Percentiles rank a stretch among this genome's conserved stretches.
Conservation (phyloP, 805 yeast genomes). For the Blastobotrys chiropterorum region DNA sequence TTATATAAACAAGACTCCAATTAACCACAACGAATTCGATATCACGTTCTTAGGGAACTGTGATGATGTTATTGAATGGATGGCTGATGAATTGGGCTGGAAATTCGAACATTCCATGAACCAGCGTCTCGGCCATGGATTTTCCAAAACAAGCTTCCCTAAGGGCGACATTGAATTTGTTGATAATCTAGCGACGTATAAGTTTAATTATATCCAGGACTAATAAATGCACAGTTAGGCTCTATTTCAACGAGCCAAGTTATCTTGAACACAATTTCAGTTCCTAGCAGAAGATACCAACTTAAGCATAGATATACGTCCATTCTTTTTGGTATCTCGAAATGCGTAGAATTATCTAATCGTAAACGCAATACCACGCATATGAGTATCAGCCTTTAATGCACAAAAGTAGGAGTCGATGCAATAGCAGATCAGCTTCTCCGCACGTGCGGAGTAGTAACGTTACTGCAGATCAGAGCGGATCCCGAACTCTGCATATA, state of each 20-base stretch:
- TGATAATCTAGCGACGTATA: constrained; percentile 23
- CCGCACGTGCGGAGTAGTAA: background rate
- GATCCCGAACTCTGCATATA: background rate
- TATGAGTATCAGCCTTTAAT: too few relatives aligned
- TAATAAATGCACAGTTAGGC: too few relatives aligned
- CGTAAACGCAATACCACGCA: too few relatives aligned
- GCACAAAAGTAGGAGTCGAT: too few relatives aligned
- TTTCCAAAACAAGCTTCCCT: constrained; percentile 14
- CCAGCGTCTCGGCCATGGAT: constrained; percentile 11
- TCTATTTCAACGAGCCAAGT: too few relatives aligned
- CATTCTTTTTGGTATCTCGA: too few relatives aligned
- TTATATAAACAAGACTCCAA: constrained; percentile 69
- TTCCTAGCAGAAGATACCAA: too few relatives aligned
- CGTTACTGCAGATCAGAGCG: background rate
- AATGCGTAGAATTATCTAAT: too few relatives aligned
- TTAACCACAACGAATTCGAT: constrained; percentile 73
- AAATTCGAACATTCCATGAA: constrained; percentile 43
- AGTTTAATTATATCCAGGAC: constrained; percentile 15
- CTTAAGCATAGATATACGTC: too few relatives aligned
- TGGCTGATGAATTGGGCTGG: constrained; percentile 54
- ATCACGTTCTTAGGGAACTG: constrained; percentile 70
- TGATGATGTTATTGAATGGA: constrained; percentile 70
- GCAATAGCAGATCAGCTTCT: background rate
- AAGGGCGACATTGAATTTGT: constrained; percentile 22
- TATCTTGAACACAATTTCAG: too few relatives aligned